Evolutionary conservation across 139 green algal genomes (phyloP).

Genomic region (Gonium pectorale): DNA sequence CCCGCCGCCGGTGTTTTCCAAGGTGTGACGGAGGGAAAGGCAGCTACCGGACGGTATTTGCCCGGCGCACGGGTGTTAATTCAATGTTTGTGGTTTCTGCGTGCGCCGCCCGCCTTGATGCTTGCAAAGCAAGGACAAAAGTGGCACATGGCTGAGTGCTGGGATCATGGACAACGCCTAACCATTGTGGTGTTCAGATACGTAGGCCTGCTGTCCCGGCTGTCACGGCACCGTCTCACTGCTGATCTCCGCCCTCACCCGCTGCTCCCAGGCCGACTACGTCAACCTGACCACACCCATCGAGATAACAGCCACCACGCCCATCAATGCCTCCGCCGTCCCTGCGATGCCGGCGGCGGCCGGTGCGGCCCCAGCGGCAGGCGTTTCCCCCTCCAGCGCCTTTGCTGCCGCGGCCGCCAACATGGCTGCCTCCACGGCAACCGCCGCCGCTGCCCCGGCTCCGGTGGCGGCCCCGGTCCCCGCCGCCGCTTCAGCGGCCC

Average conservation of each 20-base stretch:
- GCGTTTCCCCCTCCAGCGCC: background rate
- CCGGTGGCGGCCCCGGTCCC: background rate
- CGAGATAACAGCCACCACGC: conserved; percentile 23
- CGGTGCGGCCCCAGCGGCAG: background rate
- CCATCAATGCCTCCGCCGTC: background rate
- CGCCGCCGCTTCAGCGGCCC: background rate
- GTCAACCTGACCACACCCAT: conserved; percentile 3
- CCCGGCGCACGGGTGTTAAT: too few relatives aligned
- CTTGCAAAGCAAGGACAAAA: too few relatives aligned
- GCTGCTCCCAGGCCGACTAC: conserved; percentile 22
- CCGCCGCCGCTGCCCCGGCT: background rate
- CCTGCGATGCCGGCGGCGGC: background rate
- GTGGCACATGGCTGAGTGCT: too few relatives aligned
- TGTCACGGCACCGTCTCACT: too few relatives aligned
- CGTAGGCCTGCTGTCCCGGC: too few relatives aligned
- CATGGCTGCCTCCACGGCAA: background rate
- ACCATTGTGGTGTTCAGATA: too few relatives aligned
- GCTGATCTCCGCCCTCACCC: too few relatives aligned
- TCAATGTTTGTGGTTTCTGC: too few relatives aligned
- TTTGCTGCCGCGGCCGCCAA: conserved; percentile 8
- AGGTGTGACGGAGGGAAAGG: too few relatives aligned
- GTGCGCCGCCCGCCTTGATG: too few relatives aligned
- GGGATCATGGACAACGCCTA: too few relatives aligned
- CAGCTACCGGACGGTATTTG: too few relatives aligned
- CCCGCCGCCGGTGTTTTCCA: conserved; percentile 60